Percentiles rank a stretch among this genome's conserved stretches.
These are phyloP conservation scores for Diospyros kaki DNA, from an alignment of 148 eudicot species.

Conservation along the genomic window DNA sequence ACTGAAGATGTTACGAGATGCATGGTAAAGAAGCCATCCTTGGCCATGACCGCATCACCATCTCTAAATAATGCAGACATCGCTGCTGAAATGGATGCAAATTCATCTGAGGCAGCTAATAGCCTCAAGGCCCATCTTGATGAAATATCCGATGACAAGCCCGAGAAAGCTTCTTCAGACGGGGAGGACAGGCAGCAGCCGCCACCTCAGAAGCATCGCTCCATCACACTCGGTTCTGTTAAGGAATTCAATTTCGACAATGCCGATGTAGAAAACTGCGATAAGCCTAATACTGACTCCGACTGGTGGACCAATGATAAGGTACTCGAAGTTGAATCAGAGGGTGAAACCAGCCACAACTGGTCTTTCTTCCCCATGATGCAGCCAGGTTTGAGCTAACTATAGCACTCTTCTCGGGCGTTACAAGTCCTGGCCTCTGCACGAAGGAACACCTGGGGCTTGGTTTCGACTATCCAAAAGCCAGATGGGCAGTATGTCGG, in stretches of 20 bases:
- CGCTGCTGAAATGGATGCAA: conserved; percentile 20
- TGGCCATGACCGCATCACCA: conserved; percentile 29
- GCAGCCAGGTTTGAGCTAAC: conserved; percentile 61
- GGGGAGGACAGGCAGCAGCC: conserved; percentile 37
- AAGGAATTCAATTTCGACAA: conserved; percentile 89
- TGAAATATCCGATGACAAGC: conserved; percentile 22
- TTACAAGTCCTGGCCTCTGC: too few species aligned
- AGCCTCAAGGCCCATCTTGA: conserved; percentile 15
- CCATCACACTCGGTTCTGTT: conserved; percentile 66
- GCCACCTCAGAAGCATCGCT: conserved; percentile 54
- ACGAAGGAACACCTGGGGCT: too few species aligned
- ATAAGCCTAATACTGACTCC: conserved; percentile 42
- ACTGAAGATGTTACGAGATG: conserved; percentile 79
- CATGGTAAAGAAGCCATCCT: conserved; percentile 66
- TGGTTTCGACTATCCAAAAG: too few species aligned
- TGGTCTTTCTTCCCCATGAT: conserved; percentile 87
- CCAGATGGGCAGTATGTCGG: too few species aligned
- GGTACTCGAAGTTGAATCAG: conserved; percentile 31
- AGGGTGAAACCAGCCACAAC: conserved; percentile 41
- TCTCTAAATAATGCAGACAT: conserved; percentile 9
- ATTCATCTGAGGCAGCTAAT: conserved; percentile 19
- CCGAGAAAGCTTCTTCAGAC: conserved; percentile 26
- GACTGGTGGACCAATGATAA: conserved; percentile 90
- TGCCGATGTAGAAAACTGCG: conserved; percentile 45
- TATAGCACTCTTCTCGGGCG: background rate